Evolutionary conservation across 1,284 basidiomycete genomes (phyloP).

Genomic region (Ustilago lituana): DNA sequence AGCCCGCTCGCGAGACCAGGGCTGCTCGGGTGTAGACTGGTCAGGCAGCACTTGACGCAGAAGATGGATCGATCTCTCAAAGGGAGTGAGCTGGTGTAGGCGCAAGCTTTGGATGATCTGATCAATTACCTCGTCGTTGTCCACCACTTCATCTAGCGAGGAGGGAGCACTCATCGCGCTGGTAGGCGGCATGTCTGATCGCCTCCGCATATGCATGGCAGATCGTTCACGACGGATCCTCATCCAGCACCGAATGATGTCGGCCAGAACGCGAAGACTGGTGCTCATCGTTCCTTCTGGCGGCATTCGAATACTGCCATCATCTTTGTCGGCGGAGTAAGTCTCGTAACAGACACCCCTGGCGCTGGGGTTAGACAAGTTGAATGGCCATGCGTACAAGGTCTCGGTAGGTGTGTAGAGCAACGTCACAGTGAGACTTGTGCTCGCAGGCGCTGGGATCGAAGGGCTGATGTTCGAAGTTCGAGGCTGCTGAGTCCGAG

Average conservation of each 20-base stretch:
- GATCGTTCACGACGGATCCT: constrained; percentile 23
- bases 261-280: constrained; percentile 31
- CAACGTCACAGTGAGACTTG: constrained; percentile 26
- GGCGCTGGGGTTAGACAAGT: constrained; percentile 21
- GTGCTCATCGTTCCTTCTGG: constrained; percentile 39
- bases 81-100: constrained; percentile 17
- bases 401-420: constrained; percentile 31
- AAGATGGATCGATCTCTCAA: constrained; percentile 33
- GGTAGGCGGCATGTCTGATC: too few species aligned
- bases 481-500: constrained; percentile 11
- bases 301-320: constrained; percentile 12
- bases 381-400: constrained; percentile 42
- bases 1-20: background rate
- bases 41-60: constrained; percentile 24
- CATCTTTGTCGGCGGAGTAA: background rate
- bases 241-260: constrained; percentile 42
- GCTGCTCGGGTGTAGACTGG: background rate
- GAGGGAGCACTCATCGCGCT: too few species aligned
- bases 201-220: background rate
- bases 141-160: constrained; percentile 22
- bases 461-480: background rate
- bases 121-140: constrained; percentile 36
- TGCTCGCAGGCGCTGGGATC: background rate
- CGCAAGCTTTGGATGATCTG: constrained; percentile 22
- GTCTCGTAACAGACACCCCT: constrained; percentile 43